Evolutionary conservation across 2,329 filamentous ascomycete species (phyloP), one percentile per base, ranked within the genome.

Genomic region (Calonectria pauciramosa): DNA sequence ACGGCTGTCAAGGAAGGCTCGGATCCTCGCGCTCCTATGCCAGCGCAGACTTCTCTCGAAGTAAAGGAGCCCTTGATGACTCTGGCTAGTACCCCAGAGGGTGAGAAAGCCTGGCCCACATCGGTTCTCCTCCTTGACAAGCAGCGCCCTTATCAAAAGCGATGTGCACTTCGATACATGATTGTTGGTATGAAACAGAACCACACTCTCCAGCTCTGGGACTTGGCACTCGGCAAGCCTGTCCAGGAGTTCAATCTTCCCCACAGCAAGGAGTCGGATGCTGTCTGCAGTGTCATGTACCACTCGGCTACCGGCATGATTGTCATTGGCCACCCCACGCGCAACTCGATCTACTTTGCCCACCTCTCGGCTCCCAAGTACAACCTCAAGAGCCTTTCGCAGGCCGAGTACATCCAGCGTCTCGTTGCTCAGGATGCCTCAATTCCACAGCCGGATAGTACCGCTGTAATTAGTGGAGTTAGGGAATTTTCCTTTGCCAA

Each of bases 121-220:
- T 99, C 97, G 30, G 95, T 99, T 73, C 91, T 98, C 84, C 94
- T 99, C 85, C 93, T 99, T 80, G 97, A 99, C 87, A 99, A 99
- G 89, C 93, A 96, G 86, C 94, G 96, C 76, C 96, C 97, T 59
- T 98, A 97, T 86, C 92, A 93, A 87, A 98, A 97, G 87, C 94
- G 94, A 74, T 94, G 94, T 82, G 96, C 97, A 63, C 90, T 98
- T 76, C 93, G 97, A 75, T 99, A 99, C 87, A 94, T 99, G 88
- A 93, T 99, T 83, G 95, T 99, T 76, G 97, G 97, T 81, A 95
- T 99, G 92, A 98, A 99, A 88, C 97, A 99, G 86, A 99, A 99
- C 86, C 97, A 99, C 87, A 97, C 96, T 71, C 92, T 99, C 76
- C 97, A 99, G 88, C 92, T 99, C 56, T 99, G 97, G 97, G 97